phyloP scores from a whole-genome alignment of 345 rosid species.

The Rhodomyrtus tomentosa region DNA sequence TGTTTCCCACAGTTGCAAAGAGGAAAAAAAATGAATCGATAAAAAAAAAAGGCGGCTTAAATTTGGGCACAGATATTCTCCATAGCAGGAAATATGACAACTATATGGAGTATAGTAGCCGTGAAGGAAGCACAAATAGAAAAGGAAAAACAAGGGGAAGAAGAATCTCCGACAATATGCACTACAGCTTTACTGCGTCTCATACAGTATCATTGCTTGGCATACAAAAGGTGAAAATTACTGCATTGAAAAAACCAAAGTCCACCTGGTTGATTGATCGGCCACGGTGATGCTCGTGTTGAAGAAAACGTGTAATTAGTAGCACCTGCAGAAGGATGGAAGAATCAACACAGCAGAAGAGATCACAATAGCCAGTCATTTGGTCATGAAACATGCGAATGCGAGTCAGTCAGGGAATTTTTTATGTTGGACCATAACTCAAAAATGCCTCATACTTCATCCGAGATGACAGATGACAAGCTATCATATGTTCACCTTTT shows the following conservation, averaged over 20 bases:
- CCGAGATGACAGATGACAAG: neutral
- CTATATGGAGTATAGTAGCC: neutral
- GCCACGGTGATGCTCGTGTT: conserved; percentile 93
- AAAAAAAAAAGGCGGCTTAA: neutral
- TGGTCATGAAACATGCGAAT: neutral
- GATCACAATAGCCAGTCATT: neutral
- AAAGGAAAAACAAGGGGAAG: neutral
- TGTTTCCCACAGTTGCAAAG: neutral
- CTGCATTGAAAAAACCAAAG: neutral
- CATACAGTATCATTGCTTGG: neutral
- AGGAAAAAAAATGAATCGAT: neutral
- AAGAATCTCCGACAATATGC: neutral
- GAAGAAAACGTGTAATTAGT: conserved; percentile 82
- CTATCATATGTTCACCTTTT: neutral
- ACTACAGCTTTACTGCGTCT: neutral
- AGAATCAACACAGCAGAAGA: neutral
- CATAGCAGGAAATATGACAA: neutral
- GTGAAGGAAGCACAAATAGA: neutral
- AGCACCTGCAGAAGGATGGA: conserved; percentile 41
- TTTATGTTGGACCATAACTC: neutral
- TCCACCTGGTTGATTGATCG: conserved; percentile 76
- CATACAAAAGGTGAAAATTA: neutral
- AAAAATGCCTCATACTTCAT: neutral
- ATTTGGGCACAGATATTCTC: neutral
- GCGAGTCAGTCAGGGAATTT: neutral